Base-by-base conservation (phyloP, 1,139 yeast species). In the Candida sanyaensis region DNA sequence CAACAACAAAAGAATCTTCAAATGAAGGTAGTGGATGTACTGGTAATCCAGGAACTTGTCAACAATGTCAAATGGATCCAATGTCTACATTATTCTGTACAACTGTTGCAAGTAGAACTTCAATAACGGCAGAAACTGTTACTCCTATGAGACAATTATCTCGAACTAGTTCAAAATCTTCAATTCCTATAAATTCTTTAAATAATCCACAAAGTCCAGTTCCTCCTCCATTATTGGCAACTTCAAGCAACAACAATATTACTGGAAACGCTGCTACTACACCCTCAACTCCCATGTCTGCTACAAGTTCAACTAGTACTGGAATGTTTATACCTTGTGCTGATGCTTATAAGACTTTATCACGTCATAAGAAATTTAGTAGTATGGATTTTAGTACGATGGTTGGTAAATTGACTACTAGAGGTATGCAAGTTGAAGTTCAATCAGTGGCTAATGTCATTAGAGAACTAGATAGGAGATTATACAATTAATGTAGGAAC, bases 341-440 rank as follows among this genome's bases (percentile, higher is more conserved):
- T 6, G 96, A 90, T 57, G 96, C 96, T 0, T 89, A 89, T 66
- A 86, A 84, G 66, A 88, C 96, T 0, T 75, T 89, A 45, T 84
- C 93, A 23, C 74, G 96, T 51, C 96, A 89, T 64, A 84, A 86
- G 55, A 83, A 85, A 56, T 88, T 89, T 65, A 77, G 78, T 50
- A 73, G 82, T 9, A 88, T 86, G 13, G 96, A 88, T 55, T 82
- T 89, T 59, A 81, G 87, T 45, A 79, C 84, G 1, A 71, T 89
- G 53, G 91, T 89, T 4, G 89, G 89, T 8, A 83, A 86, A 58
- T 74, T 89, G 54, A 84, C 87, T 37, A 88, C 96, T 0, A 73
- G 88, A 55, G 96, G 96, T 2, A 87, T 88, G 88, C 90, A 86
- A 59, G 96, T 89, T 38, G 96, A 89, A 60, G 96, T 88, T 7